Evolutionary conservation across 2,329 filamentous ascomycete genomes (phyloP), one percentile per base, ranked within the genome.

Genomic region (Dothiorella sarmentorum): DNA sequence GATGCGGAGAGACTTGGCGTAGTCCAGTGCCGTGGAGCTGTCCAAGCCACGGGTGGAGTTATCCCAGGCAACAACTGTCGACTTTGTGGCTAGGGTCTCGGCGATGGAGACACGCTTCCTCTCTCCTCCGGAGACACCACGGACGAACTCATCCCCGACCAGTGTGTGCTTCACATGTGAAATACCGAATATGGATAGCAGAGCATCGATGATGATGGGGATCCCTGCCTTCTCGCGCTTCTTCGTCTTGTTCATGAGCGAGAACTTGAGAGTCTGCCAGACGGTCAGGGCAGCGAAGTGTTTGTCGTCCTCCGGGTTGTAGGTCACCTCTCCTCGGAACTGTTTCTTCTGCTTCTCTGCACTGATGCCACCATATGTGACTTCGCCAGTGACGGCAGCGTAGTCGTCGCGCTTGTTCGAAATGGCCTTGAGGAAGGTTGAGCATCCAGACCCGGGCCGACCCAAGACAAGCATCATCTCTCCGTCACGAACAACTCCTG

Each of bases 111-210:
- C 89, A 67, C 89, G 86, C 71, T 92, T 93, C 35, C 89, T 77
- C 74, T 94, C 90, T 60, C 90, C 90, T 65, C 90, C 90, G 45
- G 86, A 89, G 0, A 93, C 86, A 70, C 89, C 89, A 45, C 88
- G 83, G 6, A 86, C 81, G 65, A 79, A 84, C 61, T 87, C 85
- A 66, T 92, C 85, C n/a, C 90, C 90, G 1, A 93, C 88, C 1
- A 84, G 78, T 0, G 90, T 93, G 65, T 89, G 80, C 65, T 82
- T 85, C 0, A 89, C 91, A 67, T 93, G 89, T 11, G 78, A 80
- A 58, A 93, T 91, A 9, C 87, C 88, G 64, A 93, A 92, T 77
- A 92, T 90, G 66, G 85, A 87, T 69, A 91, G 74, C 44, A 93
- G 75, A 0, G 87, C 85, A 55, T 85, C 81, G 17, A 89, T 83